Evolutionary conservation across 352 stramenopile genomes (phyloP), one percentile per base, ranked within the genome.

Genomic region (Pythium grandisporangium): DNA sequence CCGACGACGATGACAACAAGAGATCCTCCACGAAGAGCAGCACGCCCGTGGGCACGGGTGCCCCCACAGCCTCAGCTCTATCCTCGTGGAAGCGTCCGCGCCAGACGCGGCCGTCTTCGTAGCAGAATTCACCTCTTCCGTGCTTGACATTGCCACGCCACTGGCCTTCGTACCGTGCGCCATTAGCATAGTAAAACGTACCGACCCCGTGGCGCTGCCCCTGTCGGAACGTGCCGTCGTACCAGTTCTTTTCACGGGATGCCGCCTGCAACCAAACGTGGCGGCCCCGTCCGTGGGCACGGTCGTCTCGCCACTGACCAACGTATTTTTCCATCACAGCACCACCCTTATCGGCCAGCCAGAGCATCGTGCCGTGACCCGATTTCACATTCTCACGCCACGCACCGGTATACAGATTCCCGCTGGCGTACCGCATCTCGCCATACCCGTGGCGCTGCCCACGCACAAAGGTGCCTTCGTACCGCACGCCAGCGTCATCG

Each of bases 131-230:
- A 1, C 75, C 75, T 11, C 58, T 54, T 27, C 71, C 75, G 17
- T 88, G 53, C 59, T 95, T 96, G 33, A 72, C 55, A 37, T 94
- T 92, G 19, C 70, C 44, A 27, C 65, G 40, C 85, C 85, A 96
- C 37, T 79, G 57, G n/a, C 85, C 85, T 55, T 78, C 66, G 51
- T 95, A 95, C 2, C 70, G 55, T 5, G 80, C 75, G 3, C 85
- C 85, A 35, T 95, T 92, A 7, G 78, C 70, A 39, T 96, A 96
- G 54, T 79, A 84, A 39, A 96, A 95, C 0, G 66, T 62, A 0
- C 85, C 85, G 20, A 58, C 37, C 5, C 79, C 82, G 42, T 88
- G 57, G 19, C 79, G 77, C 5, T 83, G 42, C 0, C 84, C 85
- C 36, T 66, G 24, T 6, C 42, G 41, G 42, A 87, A 93, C 33